Conservation (phyloP, 2,329 filamentous ascomycete genomes). For the Colletotrichum orbiculare region DNA sequence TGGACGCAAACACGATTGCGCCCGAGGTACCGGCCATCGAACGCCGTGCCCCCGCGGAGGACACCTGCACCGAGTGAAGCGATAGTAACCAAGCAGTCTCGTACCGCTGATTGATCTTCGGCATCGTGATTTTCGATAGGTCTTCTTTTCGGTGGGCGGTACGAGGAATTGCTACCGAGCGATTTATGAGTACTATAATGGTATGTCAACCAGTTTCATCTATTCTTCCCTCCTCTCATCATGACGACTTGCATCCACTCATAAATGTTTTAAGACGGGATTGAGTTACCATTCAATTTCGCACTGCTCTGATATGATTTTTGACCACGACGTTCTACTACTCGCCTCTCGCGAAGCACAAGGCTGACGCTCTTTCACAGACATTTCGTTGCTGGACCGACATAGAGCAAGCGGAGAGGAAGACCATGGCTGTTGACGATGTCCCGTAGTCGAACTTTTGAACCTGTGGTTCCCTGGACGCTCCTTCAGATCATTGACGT, state of each 20-base stretch:
- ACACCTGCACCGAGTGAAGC: conserved; percentile 25
- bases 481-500: no score
- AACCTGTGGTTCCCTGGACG: no score
- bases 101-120: background rate
- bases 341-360: background rate
- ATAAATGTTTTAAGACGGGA: conserved; percentile 54
- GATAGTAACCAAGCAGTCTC: background rate
- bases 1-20: conserved; percentile 31
- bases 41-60: conserved; percentile 29
- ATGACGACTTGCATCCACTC: conserved; percentile 37
- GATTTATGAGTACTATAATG: background rate
- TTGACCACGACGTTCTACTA: background rate
- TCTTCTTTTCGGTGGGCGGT: background rate
- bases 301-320: conserved; percentile 4
- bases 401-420: background rate
- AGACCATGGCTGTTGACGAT: background rate
- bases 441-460: background rate
- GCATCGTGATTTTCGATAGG: background rate
- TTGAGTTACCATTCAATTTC: conserved; percentile 50
- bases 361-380: conserved; percentile 6
- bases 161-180: background rate
- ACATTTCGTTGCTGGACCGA: conserved; percentile 1
- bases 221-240: background rate
- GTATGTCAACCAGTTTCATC: background rate
- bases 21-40: conserved; percentile 29